These are phyloP conservation scores for Suillus luteus DNA, from an alignment of 768 basidiomycete species.

Conservation along the genomic window DNA sequence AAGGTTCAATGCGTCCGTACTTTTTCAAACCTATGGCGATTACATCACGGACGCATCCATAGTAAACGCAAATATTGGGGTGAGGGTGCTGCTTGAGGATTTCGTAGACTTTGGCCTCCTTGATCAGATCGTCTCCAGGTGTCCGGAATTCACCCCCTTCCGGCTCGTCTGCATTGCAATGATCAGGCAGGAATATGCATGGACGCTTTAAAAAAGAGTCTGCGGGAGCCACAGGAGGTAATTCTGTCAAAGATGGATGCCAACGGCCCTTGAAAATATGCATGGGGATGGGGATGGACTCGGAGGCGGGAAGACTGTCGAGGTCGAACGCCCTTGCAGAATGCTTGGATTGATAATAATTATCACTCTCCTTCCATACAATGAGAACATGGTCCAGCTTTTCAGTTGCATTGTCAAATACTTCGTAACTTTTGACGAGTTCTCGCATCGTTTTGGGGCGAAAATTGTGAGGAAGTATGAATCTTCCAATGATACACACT, in stretches of 20 bases:
- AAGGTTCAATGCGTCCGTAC: too few species aligned
- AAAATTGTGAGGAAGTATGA: too few species aligned
- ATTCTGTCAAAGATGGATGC: too few species aligned
- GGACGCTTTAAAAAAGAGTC: conserved; percentile 1
- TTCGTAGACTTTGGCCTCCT: conserved; percentile 12
- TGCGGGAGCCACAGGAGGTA: too few species aligned
- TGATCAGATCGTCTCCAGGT: not conserved
- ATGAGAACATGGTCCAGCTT: too few species aligned
- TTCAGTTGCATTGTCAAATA: not conserved
- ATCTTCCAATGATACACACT: too few species aligned
- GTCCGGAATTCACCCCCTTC: not conserved
- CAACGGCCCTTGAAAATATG: too few species aligned
- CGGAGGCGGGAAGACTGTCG: not conserved
- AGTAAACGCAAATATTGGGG: conserved; percentile 18
- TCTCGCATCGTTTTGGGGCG: not conserved
- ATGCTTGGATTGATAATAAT: not conserved
- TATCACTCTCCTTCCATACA: not conserved
- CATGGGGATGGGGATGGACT: too few species aligned
- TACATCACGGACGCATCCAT: conserved; percentile 14
- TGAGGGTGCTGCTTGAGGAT: conserved; percentile 2
- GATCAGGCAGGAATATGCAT: not conserved
- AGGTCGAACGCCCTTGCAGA: not conserved
- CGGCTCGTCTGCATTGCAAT: not conserved
- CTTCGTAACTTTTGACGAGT: not conserved
- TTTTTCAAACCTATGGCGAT: conserved; percentile 17